Base-by-base conservation (phyloP, 1,139 yeast species). In the Citeromyces hawaiiensis region DNA sequence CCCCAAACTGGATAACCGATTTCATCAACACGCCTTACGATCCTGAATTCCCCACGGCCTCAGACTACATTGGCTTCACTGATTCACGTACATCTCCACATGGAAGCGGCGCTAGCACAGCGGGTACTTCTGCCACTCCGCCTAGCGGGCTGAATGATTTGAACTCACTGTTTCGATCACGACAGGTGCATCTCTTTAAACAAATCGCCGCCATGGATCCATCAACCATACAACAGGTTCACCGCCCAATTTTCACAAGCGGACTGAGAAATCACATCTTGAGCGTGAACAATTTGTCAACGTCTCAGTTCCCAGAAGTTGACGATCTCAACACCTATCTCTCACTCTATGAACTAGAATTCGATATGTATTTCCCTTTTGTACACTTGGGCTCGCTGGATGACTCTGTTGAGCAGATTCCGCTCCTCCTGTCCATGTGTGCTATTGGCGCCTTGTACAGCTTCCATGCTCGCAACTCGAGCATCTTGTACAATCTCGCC, bases 361-460 rank as follows among this genome's bases (percentile, higher is more conserved):
- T 83, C 59, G 79, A 82, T 59, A 76, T 73, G 45, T 87, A 81
- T 55, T 78, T 83, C 59, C 88, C 94, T 13, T 86, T 86, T 55
- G 71, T 87, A 47, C 96, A 86, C 57, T 65, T 85, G 38, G 80
- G 82, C 10, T 68, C 87, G 3, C 64, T 83, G 43, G 61, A 69
- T 44, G 66, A 66, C 36, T 67, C 68, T 45, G 56, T 67, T 42
- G 83, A 79, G 39, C 81, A 82, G 53, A 76, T 82, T 43, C 91
- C 95, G 1, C 62, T 87, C 40, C 57, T 86, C n/a, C 62, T 86
- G 41, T 73, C 91, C 10, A 83, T 87, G 74, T 82, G 94, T 1
- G 82, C 94, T 17, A 74, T 87, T 44, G 97, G 97, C 36, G 95
- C 96, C 0, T 64, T 87, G 21, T 85, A 85, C 51, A 75, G 83